These are phyloP conservation scores for Carex pumila DNA, from an alignment of 176 grass and related monocot species.

Conservation along the genomic window DNA sequence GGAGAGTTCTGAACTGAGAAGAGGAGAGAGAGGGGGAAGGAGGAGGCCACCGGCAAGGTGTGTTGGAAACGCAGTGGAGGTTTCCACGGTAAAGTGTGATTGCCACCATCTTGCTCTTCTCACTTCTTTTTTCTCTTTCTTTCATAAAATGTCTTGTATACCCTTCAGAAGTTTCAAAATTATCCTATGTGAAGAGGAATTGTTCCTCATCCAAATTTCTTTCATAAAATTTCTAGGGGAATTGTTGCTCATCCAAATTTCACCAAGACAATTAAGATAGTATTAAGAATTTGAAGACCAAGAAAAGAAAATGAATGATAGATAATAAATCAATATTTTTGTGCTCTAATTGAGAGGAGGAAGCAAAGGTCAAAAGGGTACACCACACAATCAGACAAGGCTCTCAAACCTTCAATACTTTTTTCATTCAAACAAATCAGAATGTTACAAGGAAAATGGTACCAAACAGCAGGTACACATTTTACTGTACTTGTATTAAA, in stretches of 20 bases:
- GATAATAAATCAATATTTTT: neutral
- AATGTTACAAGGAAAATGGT: too few relatives aligned
- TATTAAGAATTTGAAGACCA: too few relatives aligned
- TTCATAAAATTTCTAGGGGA: too few relatives aligned
- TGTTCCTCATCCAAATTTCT: too few relatives aligned
- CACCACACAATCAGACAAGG: neutral
- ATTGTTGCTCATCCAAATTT: too few relatives aligned
- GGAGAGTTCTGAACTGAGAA: slow-evolving; percentile 42
- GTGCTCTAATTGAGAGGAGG: neutral
- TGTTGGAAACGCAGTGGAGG: slow-evolving; percentile 46
- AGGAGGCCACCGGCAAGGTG: slow-evolving; percentile 31
- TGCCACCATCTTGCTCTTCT: slow-evolving; percentile 37
- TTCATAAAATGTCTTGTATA: too few relatives aligned
- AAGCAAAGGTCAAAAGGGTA: neutral
- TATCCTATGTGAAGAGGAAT: too few relatives aligned
- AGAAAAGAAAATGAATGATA: slow-evolving; percentile 21
- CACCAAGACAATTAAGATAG: too few relatives aligned
- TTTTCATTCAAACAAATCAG: too few relatives aligned
- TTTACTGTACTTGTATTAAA: too few relatives aligned
- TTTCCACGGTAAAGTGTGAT: slow-evolving; percentile 67
- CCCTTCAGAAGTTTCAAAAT: too few relatives aligned
- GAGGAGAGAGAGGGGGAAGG: slow-evolving; percentile 22
- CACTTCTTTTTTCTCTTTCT: neutral
- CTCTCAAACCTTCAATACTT: neutral
- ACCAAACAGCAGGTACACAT: too few relatives aligned